Conservation (phyloP, 805 yeast species). For the Dipodascopsis uninucleata region DNA sequence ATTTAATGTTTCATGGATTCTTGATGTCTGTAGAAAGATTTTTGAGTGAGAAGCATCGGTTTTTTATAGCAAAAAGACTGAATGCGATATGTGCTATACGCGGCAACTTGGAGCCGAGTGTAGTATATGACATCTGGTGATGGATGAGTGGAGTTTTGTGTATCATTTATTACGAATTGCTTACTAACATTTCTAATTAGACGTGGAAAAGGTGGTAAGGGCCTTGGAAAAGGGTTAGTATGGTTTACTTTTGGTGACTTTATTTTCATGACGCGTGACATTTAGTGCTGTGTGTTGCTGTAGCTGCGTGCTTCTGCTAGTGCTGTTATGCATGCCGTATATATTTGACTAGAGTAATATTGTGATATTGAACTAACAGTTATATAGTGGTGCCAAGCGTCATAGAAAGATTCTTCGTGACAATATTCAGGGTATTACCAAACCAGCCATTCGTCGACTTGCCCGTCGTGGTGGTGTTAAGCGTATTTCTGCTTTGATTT, state of each 20-base stretch:
- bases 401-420: constrained; percentile 99
- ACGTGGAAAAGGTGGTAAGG: constrained; percentile 99
- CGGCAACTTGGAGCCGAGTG: too few relatives aligned
- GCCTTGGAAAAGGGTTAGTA: constrained; percentile 79
- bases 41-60: too few relatives aligned
- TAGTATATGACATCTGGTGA: too few relatives aligned
- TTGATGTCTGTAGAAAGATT: too few relatives aligned
- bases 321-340: too few relatives aligned
- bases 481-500: constrained; percentile 98
- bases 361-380: not conserved
- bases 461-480: constrained; percentile 99
- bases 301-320: not conserved
- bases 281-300: not conserved
- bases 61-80: too few relatives aligned
- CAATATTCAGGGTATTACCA: constrained; percentile 99
- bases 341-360: not conserved
- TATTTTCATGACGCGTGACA: not conserved
- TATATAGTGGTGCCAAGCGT: constrained; percentile 90
- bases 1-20: too few relatives aligned
- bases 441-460: constrained; percentile 99
- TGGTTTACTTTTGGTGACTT: constrained; percentile 4
- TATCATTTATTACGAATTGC: too few relatives aligned
- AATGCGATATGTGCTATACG: too few relatives aligned
- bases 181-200: too few relatives aligned
- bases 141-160: too few relatives aligned